These are phyloP conservation scores for Saturnispora halmiae DNA, from an alignment of 805 yeast genomes.

Conservation along the genomic window DNA sequence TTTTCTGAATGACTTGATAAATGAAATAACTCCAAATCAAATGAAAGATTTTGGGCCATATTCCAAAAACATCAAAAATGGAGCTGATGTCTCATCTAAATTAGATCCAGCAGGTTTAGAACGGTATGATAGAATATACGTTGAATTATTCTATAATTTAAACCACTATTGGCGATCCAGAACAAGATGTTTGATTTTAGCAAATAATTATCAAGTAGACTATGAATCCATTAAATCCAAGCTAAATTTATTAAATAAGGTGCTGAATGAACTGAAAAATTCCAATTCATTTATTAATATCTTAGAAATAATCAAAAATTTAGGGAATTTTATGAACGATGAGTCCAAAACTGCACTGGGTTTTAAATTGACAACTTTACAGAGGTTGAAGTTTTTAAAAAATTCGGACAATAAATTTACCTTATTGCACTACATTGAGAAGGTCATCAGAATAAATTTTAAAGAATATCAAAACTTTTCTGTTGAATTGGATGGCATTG, in stretches of 20 bases:
- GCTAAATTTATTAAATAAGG: conserved; percentile 49
- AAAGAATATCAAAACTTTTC: conserved; percentile 56
- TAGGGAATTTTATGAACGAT: conserved; percentile 78
- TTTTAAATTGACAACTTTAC: conserved; percentile 59
- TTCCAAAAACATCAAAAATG: conserved; percentile 38
- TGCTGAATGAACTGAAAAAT: conserved; percentile 42
- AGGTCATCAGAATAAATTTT: conserved; percentile 52
- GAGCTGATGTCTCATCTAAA: conserved; percentile 36
- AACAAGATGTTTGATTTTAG: conserved; percentile 49
- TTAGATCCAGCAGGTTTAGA: conserved; percentile 50
- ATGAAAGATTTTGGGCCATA: conserved; percentile 56
- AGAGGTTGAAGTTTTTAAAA: conserved; percentile 62
- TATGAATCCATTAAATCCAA: conserved; percentile 51
- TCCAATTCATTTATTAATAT: conserved; percentile 49
- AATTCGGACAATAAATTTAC: conserved; percentile 62
- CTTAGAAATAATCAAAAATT: conserved; percentile 56
- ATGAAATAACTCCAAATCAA: conserved; percentile 47
- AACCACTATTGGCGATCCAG: conserved; percentile 66
- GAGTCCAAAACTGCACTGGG: conserved; percentile 59
- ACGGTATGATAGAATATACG: conserved; percentile 60
- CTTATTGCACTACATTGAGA: conserved; percentile 67
- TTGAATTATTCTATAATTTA: conserved; percentile 59
- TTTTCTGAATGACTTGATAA: conserved; percentile 56
- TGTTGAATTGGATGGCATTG: conserved; percentile 46
- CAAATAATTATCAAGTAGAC: conserved; percentile 54